Conservation (phyloP, 306 rosid genomes). For the Quercus alba region DNA sequence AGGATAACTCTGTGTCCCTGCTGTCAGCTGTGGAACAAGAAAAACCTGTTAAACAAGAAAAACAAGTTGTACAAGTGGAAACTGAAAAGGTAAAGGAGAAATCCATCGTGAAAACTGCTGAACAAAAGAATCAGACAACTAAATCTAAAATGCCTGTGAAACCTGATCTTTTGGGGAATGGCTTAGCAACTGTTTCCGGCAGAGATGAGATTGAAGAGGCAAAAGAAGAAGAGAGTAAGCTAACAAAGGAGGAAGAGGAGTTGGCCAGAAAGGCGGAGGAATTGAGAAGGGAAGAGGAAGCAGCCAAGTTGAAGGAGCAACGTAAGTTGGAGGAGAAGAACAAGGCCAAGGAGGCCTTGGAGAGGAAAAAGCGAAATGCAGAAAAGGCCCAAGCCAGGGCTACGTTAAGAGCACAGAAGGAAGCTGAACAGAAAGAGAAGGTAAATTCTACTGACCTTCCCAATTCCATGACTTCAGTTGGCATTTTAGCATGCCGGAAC, state of each 20-base stretch:
- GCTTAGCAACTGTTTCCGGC: conserved; percentile 25
- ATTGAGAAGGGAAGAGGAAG: conserved; percentile 67
- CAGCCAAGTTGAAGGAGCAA: conserved; percentile 59
- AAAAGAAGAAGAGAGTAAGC: conserved; percentile 35
- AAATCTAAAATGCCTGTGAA: conserved; percentile 41
- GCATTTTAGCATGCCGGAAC: not conserved
- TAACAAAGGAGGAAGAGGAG: conserved; percentile 71
- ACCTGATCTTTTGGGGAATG: conserved; percentile 29
- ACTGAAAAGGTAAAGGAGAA: conserved; percentile 35
- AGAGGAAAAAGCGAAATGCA: conserved; percentile 62
- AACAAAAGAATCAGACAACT: conserved; percentile 32
- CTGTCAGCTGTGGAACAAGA: conserved; percentile 43
- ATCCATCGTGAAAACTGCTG: conserved; percentile 30
- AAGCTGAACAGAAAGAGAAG: conserved; percentile 86
- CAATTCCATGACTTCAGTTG: not conserved
- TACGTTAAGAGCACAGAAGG: conserved; percentile 65
- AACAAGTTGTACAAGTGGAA: conserved; percentile 29
- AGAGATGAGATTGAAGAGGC: conserved; percentile 48
- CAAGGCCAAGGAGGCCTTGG: conserved; percentile 77
- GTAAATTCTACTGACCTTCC: conserved; percentile 29
- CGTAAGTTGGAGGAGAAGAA: conserved; percentile 71
- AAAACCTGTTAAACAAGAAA: conserved; percentile 31
- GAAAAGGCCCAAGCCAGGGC: conserved; percentile 82
- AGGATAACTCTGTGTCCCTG: conserved; percentile 24
- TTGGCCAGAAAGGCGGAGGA: conserved; percentile 58